Evolutionary conservation across 2,329 filamentous ascomycete species (phyloP).

Genomic region (Aspergillus sp.): DNA sequence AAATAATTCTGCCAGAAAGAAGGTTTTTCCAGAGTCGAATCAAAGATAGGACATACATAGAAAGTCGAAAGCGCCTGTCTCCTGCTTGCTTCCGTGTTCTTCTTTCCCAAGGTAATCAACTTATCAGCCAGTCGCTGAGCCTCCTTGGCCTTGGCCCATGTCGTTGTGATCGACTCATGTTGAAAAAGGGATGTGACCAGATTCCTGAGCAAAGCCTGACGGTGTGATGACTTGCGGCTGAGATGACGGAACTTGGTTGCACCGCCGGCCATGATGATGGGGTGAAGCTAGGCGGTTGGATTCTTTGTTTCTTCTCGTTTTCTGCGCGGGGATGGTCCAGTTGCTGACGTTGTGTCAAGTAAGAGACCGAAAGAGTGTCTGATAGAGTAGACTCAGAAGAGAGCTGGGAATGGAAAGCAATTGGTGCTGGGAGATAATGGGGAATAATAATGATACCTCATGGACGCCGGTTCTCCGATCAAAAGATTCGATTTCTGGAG

Average conservation of each 20-base stretch:
- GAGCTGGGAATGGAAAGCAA: too few relatives aligned
- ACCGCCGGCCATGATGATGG: slow-evolving; percentile 70
- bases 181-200: slow-evolving; percentile 91
- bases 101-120: slow-evolving; percentile 89
- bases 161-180: slow-evolving; percentile 90
- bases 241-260: slow-evolving; percentile 84
- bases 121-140: slow-evolving; percentile 90
- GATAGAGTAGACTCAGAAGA: too few relatives aligned
- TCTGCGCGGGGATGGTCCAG: not conserved
- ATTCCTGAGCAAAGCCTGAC: slow-evolving; percentile 89
- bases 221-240: slow-evolving; percentile 77
- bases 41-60: slow-evolving; percentile 59
- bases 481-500: slow-evolving; percentile 27
- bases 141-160: slow-evolving; percentile 96
- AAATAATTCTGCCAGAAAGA: not conserved
- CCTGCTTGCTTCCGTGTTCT: slow-evolving; percentile 77
- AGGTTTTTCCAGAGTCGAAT: not conserved
- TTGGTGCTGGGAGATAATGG: too few relatives aligned
- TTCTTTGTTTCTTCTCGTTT: not conserved
- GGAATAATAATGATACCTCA: too few relatives aligned
- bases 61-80: slow-evolving; percentile 74
- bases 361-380: too few relatives aligned
- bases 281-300: slow-evolving; percentile 1
- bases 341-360: too few relatives aligned
- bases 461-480: not conserved